A percentile compares a stretch with the other conserved stretches of the same genome.
Conservation (phyloP, 805 yeast species). For the Ascoidea asiatica region DNA sequence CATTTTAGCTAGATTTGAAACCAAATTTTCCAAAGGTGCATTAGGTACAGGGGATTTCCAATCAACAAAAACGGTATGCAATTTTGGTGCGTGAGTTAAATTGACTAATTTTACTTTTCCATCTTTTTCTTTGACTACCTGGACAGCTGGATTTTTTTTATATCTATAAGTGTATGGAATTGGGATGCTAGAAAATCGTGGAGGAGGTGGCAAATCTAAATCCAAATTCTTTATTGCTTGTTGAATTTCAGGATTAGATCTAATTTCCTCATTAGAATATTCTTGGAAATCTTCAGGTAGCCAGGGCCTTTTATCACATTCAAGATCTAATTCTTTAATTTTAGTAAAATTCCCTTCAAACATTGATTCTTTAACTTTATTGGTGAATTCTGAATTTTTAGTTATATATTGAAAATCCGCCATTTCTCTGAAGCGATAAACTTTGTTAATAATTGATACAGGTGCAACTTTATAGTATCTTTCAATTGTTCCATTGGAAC, state of each 20-base stretch:
- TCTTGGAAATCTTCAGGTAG: neutral
- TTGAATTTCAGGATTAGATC: conserved; percentile 6
- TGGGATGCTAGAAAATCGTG: conserved; percentile 61
- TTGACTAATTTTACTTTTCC: conserved; percentile 35
- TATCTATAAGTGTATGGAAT: conserved; percentile 72
- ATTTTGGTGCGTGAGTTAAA: conserved; percentile 30
- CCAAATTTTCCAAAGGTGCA: conserved; percentile 35
- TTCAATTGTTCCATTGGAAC: conserved; percentile 31
- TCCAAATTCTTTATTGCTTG: conserved; percentile 18
- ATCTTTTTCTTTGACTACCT: conserved; percentile 33
- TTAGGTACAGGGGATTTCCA: conserved; percentile 35
- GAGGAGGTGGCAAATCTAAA: conserved; percentile 72
- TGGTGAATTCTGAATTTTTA: conserved; percentile 36
- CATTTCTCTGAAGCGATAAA: conserved; percentile 69
- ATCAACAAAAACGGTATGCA: conserved; percentile 37
- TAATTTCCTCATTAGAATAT: conserved; percentile 2
- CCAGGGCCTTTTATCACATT: conserved; percentile 11
- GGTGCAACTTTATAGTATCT: conserved; percentile 36
- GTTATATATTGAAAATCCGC: conserved; percentile 76
- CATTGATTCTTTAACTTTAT: conserved; percentile 25
- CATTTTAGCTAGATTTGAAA: conserved; percentile 24
- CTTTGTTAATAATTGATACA: conserved; percentile 51
- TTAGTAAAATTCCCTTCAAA: conserved; percentile 26
- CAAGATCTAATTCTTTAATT: conserved; percentile 24
- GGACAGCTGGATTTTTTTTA: conserved; percentile 52